Conservation (phyloP, 352 stramenopile genomes). For the Phytophthora brassicae region DNA sequence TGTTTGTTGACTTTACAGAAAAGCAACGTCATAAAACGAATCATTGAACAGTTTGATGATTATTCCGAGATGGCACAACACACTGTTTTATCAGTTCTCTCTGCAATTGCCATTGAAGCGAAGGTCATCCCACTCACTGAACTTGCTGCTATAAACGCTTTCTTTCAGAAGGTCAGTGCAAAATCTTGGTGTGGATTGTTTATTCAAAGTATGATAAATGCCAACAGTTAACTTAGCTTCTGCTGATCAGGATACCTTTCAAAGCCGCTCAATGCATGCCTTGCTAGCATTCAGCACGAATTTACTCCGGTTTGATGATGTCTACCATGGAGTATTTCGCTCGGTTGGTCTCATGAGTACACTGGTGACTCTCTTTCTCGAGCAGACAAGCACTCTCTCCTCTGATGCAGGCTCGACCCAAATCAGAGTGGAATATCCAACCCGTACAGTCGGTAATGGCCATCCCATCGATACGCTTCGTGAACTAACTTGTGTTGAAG, state of each 20-base stretch:
- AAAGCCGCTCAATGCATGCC: slow-evolving; percentile 31
- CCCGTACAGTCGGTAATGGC: slow-evolving; percentile 37
- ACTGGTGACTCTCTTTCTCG: slow-evolving; percentile 44
- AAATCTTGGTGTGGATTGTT: neutral
- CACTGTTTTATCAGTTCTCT: slow-evolving; percentile 54
- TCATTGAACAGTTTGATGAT: slow-evolving; percentile 45
- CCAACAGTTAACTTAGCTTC: slow-evolving; percentile 19
- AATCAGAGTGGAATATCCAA: slow-evolving; percentile 56
- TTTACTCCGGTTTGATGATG: slow-evolving; percentile 46
- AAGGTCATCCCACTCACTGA: slow-evolving; percentile 57
- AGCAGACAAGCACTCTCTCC: slow-evolving; percentile 35
- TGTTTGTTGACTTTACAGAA: slow-evolving; percentile 31
- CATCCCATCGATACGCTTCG: slow-evolving; percentile 15
- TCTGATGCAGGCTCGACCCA: slow-evolving; percentile 33
- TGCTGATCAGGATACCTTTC: slow-evolving; percentile 19
- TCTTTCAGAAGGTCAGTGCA: slow-evolving; percentile 33
- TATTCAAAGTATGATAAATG: neutral
- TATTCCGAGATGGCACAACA: slow-evolving; percentile 54
- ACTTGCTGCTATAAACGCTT: slow-evolving; percentile 35
- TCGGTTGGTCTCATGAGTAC: slow-evolving; percentile 41
- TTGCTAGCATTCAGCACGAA: slow-evolving; percentile 44
- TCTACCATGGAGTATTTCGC: slow-evolving; percentile 43
- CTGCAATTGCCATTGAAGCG: slow-evolving; percentile 58
- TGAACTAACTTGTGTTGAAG: slow-evolving; percentile 31
- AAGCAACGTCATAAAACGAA: slow-evolving; percentile 36